These are phyloP conservation scores for Globisporangium mamillatum DNA, from an alignment of 352 stramenopile species.

Conservation along the genomic window DNA sequence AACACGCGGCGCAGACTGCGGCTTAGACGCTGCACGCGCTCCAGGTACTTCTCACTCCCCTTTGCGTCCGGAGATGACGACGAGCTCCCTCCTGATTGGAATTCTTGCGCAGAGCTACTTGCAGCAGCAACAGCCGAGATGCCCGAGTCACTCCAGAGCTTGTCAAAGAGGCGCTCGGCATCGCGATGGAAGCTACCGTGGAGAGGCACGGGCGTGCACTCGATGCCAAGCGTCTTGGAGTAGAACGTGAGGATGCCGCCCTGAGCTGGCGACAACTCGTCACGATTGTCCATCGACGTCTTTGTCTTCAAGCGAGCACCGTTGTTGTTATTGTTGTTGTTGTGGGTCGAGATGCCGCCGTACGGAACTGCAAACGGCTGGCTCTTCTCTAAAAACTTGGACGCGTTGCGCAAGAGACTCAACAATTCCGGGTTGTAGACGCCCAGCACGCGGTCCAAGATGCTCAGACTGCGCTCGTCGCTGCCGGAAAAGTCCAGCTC, in stretches of 20 bases:
- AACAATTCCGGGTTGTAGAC: constrained; percentile 74
- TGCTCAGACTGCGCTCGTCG: constrained; percentile 57
- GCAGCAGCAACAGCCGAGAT: constrained; percentile 20
- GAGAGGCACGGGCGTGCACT: constrained; percentile 62
- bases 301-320: constrained; percentile 16
- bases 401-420: constrained; percentile 51
- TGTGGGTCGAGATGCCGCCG: constrained; percentile 21
- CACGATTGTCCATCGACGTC: constrained; percentile 19
- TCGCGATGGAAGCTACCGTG: constrained; percentile 78
- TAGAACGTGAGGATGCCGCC: constrained; percentile 79
- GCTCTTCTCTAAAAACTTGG: constrained; percentile 61
- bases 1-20: constrained; percentile 72
- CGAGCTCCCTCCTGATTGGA: constrained; percentile 6
- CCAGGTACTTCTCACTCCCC: constrained; percentile 30
- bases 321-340: neutral
- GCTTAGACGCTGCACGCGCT: constrained; percentile 69
- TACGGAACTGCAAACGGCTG: constrained; percentile 64
- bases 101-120: constrained; percentile 5
- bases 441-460: constrained; percentile 67
- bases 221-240: constrained; percentile 73
- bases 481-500: constrained; percentile 76
- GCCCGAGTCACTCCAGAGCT: constrained; percentile 60
- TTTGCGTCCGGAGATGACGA: constrained; percentile 24
- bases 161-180: constrained; percentile 82
- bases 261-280: constrained; percentile 57